Base-by-base conservation (phyloP, 2,329 filamentous ascomycete species). In the Sporothrix phasma region DNA sequence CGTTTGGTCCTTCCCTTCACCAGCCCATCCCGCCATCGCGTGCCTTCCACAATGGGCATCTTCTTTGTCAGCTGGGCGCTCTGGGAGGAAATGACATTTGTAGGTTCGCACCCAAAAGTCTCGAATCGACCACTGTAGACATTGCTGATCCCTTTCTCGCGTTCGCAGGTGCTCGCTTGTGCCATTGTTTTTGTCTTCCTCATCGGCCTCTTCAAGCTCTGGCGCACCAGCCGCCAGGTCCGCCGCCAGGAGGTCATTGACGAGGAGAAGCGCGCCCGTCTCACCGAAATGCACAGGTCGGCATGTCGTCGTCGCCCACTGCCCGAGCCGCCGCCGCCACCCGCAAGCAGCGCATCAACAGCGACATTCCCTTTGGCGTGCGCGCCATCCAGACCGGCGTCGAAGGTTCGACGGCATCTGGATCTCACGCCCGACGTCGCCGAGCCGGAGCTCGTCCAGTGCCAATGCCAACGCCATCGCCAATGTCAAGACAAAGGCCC, bases 1-100 rank as follows among this genome's bases (percentile, higher is more conserved):
- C 31, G 51, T 56, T 56, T 56, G 51, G 31, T 37, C 46, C 37
- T 51, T 43, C 31, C 46, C 17, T 31, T 24, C n/a, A n/a, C 49
- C n/a, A 29, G 11, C 34, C 19, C 19, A 41, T 26, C 51, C 29
- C 46, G 17, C 22, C 26, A 56, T 29, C 17, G 24, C 56, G 56
- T 45, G 26, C 11, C 41, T 29, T 26, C 54, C 67, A 72, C 68
- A 59, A 78, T 78, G 76, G 73, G 74, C 60, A 73, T 71, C 45
- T 90, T 91, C 74, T 90, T 89, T 75, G 71, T 79, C 47, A 80
- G 77, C 59, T 96, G 91, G 92, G 78, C 83, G 69, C 77, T 94
- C 70, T 96, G 92, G 92, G 85, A 94, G 80, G 86, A 96, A 78
- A 87, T 96, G 86, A 89, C 87, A 62, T 90, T 96, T 78, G 92